These are phyloP conservation scores for Circinella minor DNA, from an alignment of 371 early-diverging fungal genomes.

Conservation along the genomic window DNA sequence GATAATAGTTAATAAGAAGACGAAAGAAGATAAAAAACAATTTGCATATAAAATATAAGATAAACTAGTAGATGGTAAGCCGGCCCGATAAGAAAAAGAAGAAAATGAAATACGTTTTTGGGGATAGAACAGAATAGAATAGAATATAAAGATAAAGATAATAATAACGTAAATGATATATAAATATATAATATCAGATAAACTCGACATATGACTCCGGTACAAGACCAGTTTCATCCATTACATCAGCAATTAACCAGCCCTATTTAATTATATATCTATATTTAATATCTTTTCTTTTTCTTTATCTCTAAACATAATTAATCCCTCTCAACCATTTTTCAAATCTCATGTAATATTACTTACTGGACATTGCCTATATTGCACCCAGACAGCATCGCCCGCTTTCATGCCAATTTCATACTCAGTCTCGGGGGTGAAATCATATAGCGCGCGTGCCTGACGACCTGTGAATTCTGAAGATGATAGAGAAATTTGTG, in stretches of 20 bases:
- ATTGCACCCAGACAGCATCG: constrained; percentile 64
- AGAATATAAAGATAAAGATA: background rate
- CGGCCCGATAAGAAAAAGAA: constrained; percentile 6
- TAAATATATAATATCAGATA: constrained; percentile 17
- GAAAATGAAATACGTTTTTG: background rate
- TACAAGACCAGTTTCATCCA: constrained; percentile 64
- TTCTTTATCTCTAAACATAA: too few species aligned
- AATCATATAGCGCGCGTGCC: constrained; percentile 72
- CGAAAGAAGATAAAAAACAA: background rate
- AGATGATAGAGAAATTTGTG: constrained; percentile 27
- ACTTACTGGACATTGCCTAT: constrained; percentile 60
- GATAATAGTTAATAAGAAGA: constrained; percentile 1
- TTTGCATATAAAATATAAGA: constrained; percentile 9
- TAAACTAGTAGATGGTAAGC: constrained; percentile 5
- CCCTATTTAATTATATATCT: constrained; percentile 33
- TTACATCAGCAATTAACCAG: constrained; percentile 73
- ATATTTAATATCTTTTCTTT: too few species aligned
- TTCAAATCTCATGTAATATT: background rate
- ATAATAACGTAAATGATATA: background rate
- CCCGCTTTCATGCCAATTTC: constrained; percentile 71
- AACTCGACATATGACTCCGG: constrained; percentile 76
- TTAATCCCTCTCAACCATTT: too few species aligned
- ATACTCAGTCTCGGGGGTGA: constrained; percentile 68
- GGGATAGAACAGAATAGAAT: background rate
- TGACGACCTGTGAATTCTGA: constrained; percentile 46